Evolutionary conservation across 1,139 yeast species (phyloP), one percentile per base, ranked within the genome.

Genomic region (Eremothecium cymbalariae): DNA sequence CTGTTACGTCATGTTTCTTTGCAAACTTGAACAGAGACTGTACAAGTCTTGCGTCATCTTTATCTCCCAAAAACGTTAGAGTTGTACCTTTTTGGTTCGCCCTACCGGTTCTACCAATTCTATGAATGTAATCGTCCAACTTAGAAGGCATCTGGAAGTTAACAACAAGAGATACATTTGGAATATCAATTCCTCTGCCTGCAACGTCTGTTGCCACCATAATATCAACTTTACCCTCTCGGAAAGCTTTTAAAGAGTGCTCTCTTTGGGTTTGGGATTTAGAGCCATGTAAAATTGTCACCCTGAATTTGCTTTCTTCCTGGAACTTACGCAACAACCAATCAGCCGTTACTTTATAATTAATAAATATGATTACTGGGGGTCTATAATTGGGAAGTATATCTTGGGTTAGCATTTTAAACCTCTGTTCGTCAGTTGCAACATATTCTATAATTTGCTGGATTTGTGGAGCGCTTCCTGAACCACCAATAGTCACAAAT

Each of bases 151-250:
- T 81, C 50, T 88, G 95, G 52, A 70, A 86, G 57, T 90, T 90
- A 11, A 88, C 60, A 6, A 90, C 97, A 28, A 88, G 59, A 0
- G 93, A 73, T 7, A 90, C 94, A 48, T 83, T 72, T 0, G 90
- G 81, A 12, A 90, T 77, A 60, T 90, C 98, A 62, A 90, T 76
- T 69, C 98, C 98, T 76, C 98, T 84, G 37, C 97, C 96, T 43
- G 98, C 98, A 48, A 90, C 97, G 38, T 96, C 96, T 42, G 97
- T 90, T 28, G 98, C 97, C 45, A 90, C 96, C 72, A 90, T 73
- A 51, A 90, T 77, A 49, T 95, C 95, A 23, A 93, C 84, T 51
- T 74, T 69, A 50, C 96, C 96, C 42, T 72, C 64, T 66, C 90
- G 80, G 70, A 90, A 83, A 49, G 82, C 74, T 50, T 86, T 86